Evolutionary conservation across 495 filamentous ascomycete species (phyloP).

Genomic region (Penicillium malachiteum): DNA sequence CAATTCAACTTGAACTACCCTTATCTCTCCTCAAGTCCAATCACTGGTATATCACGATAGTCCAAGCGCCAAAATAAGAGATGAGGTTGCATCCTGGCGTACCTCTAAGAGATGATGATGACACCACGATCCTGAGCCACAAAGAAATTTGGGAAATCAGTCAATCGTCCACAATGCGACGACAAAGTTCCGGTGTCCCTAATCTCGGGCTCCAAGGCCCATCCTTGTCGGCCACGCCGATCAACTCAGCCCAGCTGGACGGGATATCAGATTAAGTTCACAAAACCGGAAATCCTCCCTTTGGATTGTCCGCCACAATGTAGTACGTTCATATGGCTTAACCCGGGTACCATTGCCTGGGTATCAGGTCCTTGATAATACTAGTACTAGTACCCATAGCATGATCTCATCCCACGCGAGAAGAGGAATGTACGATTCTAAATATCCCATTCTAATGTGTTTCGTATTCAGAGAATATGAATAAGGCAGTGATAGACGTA

Average conservation of each 20-base stretch:
- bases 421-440: neutral
- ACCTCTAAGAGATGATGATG: neutral
- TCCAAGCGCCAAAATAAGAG: neutral
- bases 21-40: no score
- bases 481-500: no score
- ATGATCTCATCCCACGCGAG: neutral
- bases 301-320: no score
- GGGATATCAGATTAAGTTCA: neutral
- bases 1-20: no score
- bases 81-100: neutral
- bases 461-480: neutral
- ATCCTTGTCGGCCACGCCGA: constrained; percentile 6
- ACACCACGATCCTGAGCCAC: neutral
- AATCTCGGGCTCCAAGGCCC: neutral
- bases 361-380: no score
- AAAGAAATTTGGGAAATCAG: neutral
- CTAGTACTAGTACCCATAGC: no score
- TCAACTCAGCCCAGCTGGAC: neutral
- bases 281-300: neutral
- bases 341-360: no score
- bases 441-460: neutral
- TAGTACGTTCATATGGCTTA: no score
- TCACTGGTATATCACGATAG: neutral
- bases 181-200: constrained; percentile 3
- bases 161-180: neutral